A percentile compares a stretch with the other conserved stretches of the same genome.
phyloP scores from a whole-genome alignment of 2,329 filamentous ascomycete species.

The Xylariaceae sp. region DNA sequence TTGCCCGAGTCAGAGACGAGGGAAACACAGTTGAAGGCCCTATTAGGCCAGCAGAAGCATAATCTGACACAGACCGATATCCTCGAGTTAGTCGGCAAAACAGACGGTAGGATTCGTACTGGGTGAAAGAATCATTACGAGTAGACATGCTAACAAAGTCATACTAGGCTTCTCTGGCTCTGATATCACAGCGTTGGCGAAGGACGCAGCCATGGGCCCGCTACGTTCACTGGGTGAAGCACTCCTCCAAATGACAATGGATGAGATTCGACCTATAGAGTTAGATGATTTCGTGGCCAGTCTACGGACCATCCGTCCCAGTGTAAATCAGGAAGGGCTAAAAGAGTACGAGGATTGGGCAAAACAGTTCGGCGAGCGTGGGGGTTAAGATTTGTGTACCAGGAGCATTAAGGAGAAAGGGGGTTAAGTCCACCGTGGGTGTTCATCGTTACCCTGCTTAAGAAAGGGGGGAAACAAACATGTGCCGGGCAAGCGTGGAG shows the following conservation, averaged over 20 bases:
- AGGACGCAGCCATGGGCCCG: conserved; percentile 97
- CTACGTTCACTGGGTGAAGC: conserved; percentile 85
- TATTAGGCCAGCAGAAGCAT: conserved; percentile 86
- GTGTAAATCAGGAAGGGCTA: conserved; percentile 78
- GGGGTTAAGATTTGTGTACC: conserved; percentile 51
- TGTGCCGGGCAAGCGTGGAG: not conserved
- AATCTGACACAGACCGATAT: conserved; percentile 68
- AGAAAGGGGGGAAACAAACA: not conserved
- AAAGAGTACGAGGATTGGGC: conserved; percentile 95
- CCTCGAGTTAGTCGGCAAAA: conserved; percentile 66
- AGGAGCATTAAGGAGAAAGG: not conserved
- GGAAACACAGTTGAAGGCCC: conserved; percentile 68
- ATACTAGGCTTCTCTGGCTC: conserved; percentile 85
- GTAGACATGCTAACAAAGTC: conserved; percentile 6
- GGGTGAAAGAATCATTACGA: not conserved
- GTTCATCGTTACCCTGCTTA: not conserved
- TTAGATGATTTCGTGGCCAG: conserved; percentile 81
- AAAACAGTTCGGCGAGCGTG: conserved; percentile 83
- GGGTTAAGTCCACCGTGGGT: not conserved
- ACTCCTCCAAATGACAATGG: conserved; percentile 84
- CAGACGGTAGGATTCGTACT: conserved; percentile 58
- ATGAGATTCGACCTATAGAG: conserved; percentile 83
- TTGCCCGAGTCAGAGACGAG: conserved; percentile 81
- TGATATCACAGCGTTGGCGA: conserved; percentile 92
- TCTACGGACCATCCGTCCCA: conserved; percentile 78